A percentile compares a stretch with the other conserved stretches of the same genome.
Evolutionary conservation across 257 asterid species (phyloP).

Genomic region (Nicotiana tomentosiformis): DNA sequence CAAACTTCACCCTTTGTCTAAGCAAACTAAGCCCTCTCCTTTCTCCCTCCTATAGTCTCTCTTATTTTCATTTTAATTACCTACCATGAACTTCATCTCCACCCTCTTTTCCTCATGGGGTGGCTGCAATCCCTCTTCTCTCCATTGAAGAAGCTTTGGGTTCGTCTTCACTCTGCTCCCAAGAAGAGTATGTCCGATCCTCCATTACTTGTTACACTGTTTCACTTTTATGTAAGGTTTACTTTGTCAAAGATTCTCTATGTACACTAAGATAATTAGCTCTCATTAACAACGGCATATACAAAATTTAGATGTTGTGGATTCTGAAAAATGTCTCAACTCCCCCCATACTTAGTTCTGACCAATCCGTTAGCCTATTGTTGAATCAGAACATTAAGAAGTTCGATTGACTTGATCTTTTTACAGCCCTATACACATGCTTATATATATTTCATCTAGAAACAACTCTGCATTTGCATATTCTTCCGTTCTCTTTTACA

Average conservation of each 20-base stretch:
- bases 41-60: slow-evolving; percentile 26
- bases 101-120: slow-evolving; percentile 61
- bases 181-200: slow-evolving; percentile 53
- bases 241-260: background rate
- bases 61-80: slow-evolving; percentile 26
- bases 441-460: background rate
- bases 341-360: background rate
- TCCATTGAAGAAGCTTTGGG: slow-evolving; percentile 82
- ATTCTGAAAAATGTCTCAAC: background rate
- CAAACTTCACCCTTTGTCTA: slow-evolving; percentile 78
- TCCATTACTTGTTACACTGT: background rate
- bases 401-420: background rate
- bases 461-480: background rate
- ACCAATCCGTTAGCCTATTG: background rate
- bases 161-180: slow-evolving; percentile 66
- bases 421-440: background rate
- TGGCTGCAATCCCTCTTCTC: slow-evolving; percentile 93
- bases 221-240: background rate
- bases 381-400: background rate
- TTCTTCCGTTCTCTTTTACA: background rate
- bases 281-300: background rate
- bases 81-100: slow-evolving; percentile 33
- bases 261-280: background rate
- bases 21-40: slow-evolving; percentile 53
- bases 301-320: background rate